These are phyloP conservation scores for Alternaria ventricosa DNA, from an alignment of 2,329 filamentous ascomycete genomes.

Conservation along the genomic window DNA sequence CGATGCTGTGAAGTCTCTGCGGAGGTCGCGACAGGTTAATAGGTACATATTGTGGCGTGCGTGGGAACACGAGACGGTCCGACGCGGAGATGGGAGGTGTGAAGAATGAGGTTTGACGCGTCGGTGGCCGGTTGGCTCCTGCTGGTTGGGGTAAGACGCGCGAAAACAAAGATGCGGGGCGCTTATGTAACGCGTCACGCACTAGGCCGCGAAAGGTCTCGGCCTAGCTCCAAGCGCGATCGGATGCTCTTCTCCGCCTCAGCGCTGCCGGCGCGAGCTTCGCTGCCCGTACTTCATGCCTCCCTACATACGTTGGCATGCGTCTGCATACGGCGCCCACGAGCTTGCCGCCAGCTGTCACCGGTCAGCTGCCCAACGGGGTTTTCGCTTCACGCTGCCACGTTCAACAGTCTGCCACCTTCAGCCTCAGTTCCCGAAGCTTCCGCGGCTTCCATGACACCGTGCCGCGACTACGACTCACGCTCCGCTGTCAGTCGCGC, in stretches of 20 bases:
- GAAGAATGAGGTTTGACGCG: slow-evolving; percentile 4
- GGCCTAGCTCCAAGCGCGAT: background rate
- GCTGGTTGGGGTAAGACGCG: background rate
- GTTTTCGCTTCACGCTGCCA: background rate
- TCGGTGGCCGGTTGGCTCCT: background rate
- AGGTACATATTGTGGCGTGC: slow-evolving; percentile 23
- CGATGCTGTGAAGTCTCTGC: background rate
- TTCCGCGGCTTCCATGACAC: background rate
- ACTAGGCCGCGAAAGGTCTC: background rate
- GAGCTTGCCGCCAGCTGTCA: background rate
- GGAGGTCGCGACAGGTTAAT: slow-evolving; percentile 6
- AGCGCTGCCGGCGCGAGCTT: background rate
- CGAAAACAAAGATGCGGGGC: background rate
- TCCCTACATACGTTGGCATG: background rate
- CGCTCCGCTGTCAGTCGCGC: background rate
- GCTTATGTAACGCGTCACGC: slow-evolving; percentile 4
- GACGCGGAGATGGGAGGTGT: background rate
- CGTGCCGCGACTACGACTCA: background rate
- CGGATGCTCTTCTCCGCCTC: background rate
- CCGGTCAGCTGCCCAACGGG: background rate
- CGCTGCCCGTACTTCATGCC: background rate
- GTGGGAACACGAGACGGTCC: slow-evolving; percentile 9
- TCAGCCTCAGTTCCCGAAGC: background rate
- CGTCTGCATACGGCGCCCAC: background rate
- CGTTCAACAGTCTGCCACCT: background rate